These are phyloP conservation scores for Tylopilus balloui DNA, from an alignment of 768 basidiomycete species.

Conservation along the genomic window DNA sequence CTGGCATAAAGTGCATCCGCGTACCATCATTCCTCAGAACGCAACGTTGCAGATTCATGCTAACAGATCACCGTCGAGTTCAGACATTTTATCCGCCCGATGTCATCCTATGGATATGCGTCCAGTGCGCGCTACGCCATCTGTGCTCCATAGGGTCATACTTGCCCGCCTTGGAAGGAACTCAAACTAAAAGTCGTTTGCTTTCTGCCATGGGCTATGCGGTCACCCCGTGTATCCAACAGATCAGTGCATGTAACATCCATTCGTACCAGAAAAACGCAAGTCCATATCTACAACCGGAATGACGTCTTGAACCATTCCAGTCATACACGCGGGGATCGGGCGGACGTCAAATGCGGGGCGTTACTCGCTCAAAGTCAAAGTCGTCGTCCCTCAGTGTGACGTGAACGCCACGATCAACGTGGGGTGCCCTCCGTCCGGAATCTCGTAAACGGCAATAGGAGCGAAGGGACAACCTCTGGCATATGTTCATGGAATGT, in stretches of 20 bases:
- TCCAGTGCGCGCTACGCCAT: neutral
- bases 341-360: conserved; percentile 1
- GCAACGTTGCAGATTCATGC: conserved; percentile 1
- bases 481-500: conserved; percentile 19
- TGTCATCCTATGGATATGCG: neutral
- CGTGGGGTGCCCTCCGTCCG: conserved; percentile 5
- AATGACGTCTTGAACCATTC: conserved; percentile 8
- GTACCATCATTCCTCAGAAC: neutral
- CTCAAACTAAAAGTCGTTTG: neutral
- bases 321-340: conserved; percentile 3
- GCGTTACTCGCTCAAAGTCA: neutral
- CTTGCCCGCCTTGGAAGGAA: neutral
- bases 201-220: neutral
- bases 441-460: conserved; percentile 11
- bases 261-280: neutral
- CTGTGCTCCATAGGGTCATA: neutral
- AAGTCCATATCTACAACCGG: neutral
- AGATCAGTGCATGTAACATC: neutral
- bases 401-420: conserved; percentile 10
- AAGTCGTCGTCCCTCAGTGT: neutral
- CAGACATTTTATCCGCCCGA: neutral
- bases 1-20: neutral
- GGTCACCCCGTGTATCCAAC: neutral
- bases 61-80: neutral
- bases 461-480: neutral